phyloP scores from a whole-genome alignment of 2,329 filamentous ascomycete species.

The Escovopsis sp. region DNA sequence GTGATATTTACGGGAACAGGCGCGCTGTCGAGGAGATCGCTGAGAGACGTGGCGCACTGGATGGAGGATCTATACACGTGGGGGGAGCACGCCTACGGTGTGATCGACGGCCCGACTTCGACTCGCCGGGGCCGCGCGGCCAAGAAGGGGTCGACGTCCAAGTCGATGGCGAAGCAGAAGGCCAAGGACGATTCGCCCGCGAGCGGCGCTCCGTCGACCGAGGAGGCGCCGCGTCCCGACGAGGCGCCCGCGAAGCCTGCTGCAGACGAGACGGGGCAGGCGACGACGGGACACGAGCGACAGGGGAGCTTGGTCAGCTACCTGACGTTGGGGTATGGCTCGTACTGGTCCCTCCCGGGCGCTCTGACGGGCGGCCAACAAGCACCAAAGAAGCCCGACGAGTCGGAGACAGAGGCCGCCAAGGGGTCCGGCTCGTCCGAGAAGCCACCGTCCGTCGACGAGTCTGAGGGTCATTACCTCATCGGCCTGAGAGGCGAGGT shows the following conservation, averaged over 20 bases:
- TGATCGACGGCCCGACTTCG: slow-evolving; percentile 63
- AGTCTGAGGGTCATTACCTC: slow-evolving; percentile 38
- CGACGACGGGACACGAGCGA: too few relatives aligned
- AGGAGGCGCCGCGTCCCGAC: not conserved
- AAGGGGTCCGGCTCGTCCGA: slow-evolving; percentile 1
- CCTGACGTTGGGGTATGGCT: slow-evolving; percentile 52
- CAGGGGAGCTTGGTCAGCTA: slow-evolving; percentile 46
- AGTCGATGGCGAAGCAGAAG: slow-evolving; percentile 2
- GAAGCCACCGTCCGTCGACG: slow-evolving; percentile 12
- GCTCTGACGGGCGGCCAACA: slow-evolving; percentile 4
- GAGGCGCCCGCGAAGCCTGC: not conserved
- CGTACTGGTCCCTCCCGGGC: slow-evolving; percentile 42
- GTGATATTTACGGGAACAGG: slow-evolving; percentile 75
- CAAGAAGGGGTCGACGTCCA: slow-evolving; percentile 11
- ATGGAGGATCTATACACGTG: slow-evolving; percentile 77
- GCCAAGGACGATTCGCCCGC: not conserved
- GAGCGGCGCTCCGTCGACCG: not conserved
- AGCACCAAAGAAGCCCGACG: slow-evolving; percentile 4
- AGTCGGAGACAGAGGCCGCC: slow-evolving; percentile 5
- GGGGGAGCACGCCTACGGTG: slow-evolving; percentile 73
- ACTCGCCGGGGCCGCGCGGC: slow-evolving; percentile 29
- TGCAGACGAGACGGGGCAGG: slow-evolving; percentile 19
- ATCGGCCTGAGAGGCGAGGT: slow-evolving; percentile 55
- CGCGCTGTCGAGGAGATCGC: slow-evolving; percentile 52
- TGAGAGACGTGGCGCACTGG: slow-evolving; percentile 68